phyloP scores from a whole-genome alignment of 768 basidiomycete species.

The Russula vinacea region DNA sequence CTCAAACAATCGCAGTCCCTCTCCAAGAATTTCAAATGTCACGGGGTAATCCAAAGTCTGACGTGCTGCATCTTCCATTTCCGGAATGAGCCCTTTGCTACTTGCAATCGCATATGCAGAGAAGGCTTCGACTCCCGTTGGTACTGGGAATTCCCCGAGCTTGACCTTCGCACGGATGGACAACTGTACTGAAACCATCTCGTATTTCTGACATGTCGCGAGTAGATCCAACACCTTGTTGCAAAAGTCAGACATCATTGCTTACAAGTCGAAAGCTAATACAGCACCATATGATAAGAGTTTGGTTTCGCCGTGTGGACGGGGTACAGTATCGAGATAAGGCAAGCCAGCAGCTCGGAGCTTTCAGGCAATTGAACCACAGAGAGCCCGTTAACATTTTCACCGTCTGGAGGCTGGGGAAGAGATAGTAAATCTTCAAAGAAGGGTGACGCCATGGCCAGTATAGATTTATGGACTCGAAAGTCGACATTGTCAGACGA shows the following conservation, averaged over 20 bases:
- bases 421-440: neutral
- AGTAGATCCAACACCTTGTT: too few species aligned
- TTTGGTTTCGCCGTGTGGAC: slow-evolving; percentile 2
- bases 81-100: neutral
- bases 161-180: too few species aligned
- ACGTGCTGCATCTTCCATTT: neutral
- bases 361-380: slow-evolving; percentile 11
- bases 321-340: slow-evolving; percentile 18
- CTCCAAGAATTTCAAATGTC: neutral
- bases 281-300: neutral
- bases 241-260: too few species aligned
- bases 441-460: slow-evolving; percentile 11
- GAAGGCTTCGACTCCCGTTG: too few species aligned
- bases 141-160: too few species aligned
- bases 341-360: slow-evolving; percentile 4
- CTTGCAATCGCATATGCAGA: too few species aligned
- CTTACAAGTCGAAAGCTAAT: slow-evolving; percentile 21
- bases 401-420: slow-evolving; percentile 1
- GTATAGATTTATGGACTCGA: slow-evolving; percentile 11
- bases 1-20: neutral
- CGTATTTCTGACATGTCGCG: too few species aligned
- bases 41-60: neutral
- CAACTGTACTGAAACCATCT: too few species aligned
- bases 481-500: slow-evolving; percentile 10
- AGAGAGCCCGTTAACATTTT: slow-evolving; percentile 3